Conservation (phyloP, 306 rosid genomes). For the Albizia julibrissin region DNA sequence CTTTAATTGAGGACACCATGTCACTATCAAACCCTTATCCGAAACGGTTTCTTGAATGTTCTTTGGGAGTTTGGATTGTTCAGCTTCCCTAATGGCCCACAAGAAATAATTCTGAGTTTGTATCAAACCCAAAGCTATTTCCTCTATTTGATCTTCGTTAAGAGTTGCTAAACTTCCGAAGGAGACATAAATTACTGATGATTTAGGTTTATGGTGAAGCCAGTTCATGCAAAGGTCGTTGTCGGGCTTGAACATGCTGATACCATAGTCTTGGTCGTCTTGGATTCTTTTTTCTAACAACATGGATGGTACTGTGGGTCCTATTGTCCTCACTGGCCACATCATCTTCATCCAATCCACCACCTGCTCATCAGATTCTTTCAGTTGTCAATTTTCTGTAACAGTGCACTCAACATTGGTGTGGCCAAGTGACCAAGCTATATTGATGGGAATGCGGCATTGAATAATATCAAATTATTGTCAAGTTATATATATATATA, state of each 20-base stretch:
- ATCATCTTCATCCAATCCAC: slow-evolving; percentile 7
- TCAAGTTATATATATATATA: too few species aligned
- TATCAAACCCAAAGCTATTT: background rate
- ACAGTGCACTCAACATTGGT: background rate
- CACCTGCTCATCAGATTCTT: background rate
- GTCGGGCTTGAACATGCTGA: background rate
- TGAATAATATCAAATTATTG: too few species aligned
- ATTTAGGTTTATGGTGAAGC: background rate
- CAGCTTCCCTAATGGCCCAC: background rate
- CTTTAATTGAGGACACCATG: background rate
- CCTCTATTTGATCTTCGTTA: background rate
- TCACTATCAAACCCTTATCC: background rate
- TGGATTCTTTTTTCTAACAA: background rate
- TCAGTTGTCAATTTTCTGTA: background rate
- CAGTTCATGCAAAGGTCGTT: background rate
- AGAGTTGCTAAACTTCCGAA: background rate
- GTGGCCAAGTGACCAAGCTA: background rate
- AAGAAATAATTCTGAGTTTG: background rate
- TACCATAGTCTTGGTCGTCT: background rate
- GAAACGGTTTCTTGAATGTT: background rate
- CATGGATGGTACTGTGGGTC: background rate
- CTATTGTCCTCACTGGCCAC: background rate
- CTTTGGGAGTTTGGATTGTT: background rate
- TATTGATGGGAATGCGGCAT: background rate
- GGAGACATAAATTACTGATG: background rate